Evolutionary conservation across 768 basidiomycete genomes (phyloP), one percentile per base, ranked within the genome.

Genomic region (Termitomyces sp.): DNA sequence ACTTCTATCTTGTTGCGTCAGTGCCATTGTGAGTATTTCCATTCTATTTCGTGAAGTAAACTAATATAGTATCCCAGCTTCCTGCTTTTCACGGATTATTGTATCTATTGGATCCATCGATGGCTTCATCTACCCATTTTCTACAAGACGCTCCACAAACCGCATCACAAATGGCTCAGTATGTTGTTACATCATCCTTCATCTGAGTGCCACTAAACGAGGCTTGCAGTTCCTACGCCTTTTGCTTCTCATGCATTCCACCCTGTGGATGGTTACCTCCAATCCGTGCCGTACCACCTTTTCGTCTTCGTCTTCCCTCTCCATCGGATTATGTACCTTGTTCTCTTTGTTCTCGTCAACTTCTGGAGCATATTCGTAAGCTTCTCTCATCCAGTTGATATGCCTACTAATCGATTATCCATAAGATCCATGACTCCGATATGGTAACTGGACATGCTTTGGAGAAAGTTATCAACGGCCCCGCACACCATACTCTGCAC

Each of bases 151-250:
- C 67, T 99, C 49, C 97, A 99, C 74, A 99, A 99, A 73, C 95
- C 96, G 1, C 97, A 99, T 71, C 97, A 99, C 82, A 95, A 92
- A 74, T 99, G 97, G 97, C 79, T 98, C 63, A 85, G 95, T 96
- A 72, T 57, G 94, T 85, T 35, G 94, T 85, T 35, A 5, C 18
- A 44, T 57, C 36, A 30, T 9, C 32, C 47, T 50, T 30, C 44
- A 9, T 44, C 3, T 16, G 33, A 26, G 5, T 32, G 7, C 9
- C 38, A 43, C 52, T 50, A 6, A 55, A 33, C 44, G 38, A 18
- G 30, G 50, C 55, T 38, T 55, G 0, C 68, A 97, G 95, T 99
- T 61, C 95, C 97, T 5, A 97, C 97, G 0, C 97, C 97, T 0
- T 99, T 93, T 67, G 92, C 97, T 35, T 96, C 96, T 26, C 91